Percentiles rank a stretch among this genome's conserved stretches.
Evolutionary conservation across 78 protist genomes (phyloP).

Genomic region (Isochrysis galbana): DNA sequence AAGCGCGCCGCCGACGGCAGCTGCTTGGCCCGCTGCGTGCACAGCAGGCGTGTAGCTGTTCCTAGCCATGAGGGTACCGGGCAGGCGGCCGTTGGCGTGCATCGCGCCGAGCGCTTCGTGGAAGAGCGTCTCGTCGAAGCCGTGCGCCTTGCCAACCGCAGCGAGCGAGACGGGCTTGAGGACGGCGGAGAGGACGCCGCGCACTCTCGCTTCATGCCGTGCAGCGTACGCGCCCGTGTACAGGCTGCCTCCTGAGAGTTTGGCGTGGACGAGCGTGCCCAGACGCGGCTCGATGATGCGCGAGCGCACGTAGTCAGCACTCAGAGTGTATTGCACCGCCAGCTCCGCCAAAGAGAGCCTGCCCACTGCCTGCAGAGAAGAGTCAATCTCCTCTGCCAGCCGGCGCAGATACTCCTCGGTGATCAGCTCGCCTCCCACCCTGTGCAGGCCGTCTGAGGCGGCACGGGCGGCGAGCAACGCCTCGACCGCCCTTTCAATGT

Average conservation of each 20-base stretch:
- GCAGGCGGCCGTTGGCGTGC: background rate
- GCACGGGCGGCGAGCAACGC: constrained; percentile 30
- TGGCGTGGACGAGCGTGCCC: background rate
- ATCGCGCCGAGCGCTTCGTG: background rate
- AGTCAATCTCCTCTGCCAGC: constrained; percentile 56
- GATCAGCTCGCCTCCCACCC: constrained; percentile 55
- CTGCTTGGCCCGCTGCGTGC: background rate
- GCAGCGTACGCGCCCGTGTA: background rate
- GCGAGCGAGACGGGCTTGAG: background rate
- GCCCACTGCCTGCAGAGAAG: constrained; percentile 51
- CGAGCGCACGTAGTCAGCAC: constrained; percentile 39
- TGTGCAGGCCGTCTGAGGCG: background rate
- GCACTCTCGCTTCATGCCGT: constrained; percentile 9
- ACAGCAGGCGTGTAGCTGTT: background rate
- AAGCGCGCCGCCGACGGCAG: background rate
- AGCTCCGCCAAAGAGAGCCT: constrained; percentile 55
- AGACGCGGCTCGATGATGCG: constrained; percentile 34
- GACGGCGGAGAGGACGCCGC: constrained; percentile 10
- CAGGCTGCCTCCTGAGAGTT: background rate
- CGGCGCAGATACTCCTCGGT: constrained; percentile 51
- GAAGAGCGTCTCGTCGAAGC: constrained; percentile 10
- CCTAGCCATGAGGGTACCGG: background rate
- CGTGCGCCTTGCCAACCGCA: background rate
- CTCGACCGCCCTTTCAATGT: constrained; percentile 52
- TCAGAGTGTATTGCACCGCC: constrained; percentile 35